These are phyloP conservation scores for Epichloe sibirici DNA, from an alignment of 2,329 filamentous ascomycete genomes.

Conservation along the genomic window DNA sequence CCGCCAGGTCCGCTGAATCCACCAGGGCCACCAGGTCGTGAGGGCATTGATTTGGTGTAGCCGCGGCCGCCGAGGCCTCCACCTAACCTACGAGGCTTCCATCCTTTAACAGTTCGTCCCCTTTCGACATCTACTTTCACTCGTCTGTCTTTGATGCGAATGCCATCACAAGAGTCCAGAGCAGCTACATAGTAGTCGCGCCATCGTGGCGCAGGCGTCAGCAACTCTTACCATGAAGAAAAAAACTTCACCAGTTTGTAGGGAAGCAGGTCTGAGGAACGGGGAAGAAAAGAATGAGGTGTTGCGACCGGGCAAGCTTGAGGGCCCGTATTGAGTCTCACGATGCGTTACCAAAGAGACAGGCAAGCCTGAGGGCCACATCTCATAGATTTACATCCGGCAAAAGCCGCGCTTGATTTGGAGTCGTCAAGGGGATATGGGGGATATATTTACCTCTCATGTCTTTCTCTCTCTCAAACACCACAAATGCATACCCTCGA, in stretches of 20 bases:
- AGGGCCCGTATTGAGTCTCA: slow-evolving; percentile 38
- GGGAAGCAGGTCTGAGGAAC: not conserved
- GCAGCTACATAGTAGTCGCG: slow-evolving; percentile 62
- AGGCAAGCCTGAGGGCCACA: slow-evolving; percentile 32
- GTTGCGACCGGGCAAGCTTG: slow-evolving; percentile 42
- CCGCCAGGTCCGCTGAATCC: slow-evolving; percentile 44
- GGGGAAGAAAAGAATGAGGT: slow-evolving; percentile 11
- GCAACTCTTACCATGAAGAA: slow-evolving; percentile 47
- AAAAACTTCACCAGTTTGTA: slow-evolving; percentile 5
- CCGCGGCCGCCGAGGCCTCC: slow-evolving; percentile 85
- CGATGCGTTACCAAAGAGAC: slow-evolving; percentile 24
- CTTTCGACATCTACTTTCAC: slow-evolving; percentile 95
- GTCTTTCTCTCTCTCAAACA: slow-evolving; percentile 93
- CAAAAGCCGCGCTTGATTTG: slow-evolving; percentile 2
- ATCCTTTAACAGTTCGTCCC: slow-evolving; percentile 84
- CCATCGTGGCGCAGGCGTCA: slow-evolving; percentile 49
- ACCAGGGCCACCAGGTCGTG: slow-evolving; percentile 56
- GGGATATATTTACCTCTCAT: slow-evolving; percentile 77
- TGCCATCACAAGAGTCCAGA: slow-evolving; percentile 72
- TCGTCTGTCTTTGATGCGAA: slow-evolving; percentile 82
- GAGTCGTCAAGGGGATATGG: slow-evolving; percentile 15
- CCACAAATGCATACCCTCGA: slow-evolving; percentile 88
- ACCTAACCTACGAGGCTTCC: slow-evolving; percentile 83
- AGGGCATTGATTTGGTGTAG: slow-evolving; percentile 72
- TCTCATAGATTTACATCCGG: slow-evolving; percentile 18